phyloP scores from a whole-genome alignment of 192 early-diverging fungal species.

The Umbelopsis ramanniana region DNA sequence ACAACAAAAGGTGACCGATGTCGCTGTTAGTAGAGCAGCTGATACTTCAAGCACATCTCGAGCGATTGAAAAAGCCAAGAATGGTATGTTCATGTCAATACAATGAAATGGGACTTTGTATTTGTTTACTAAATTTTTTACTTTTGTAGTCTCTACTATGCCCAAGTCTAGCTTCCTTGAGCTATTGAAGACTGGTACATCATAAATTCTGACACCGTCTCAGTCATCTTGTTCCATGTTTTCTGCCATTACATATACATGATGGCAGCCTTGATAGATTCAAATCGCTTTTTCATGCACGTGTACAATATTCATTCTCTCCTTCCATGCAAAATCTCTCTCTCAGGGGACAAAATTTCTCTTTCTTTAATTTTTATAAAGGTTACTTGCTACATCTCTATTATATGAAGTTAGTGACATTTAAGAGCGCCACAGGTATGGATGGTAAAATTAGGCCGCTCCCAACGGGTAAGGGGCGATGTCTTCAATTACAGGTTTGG shows the following conservation, averaged over 20 bases:
- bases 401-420: too few species aligned
- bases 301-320: not conserved
- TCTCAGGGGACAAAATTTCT: not conserved
- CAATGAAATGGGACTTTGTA: not conserved
- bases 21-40: slow-evolving; percentile 58
- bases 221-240: not conserved
- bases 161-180: slow-evolving; percentile 77
- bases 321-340: not conserved
- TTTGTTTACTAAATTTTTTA: not conserved
- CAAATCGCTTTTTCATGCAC: not conserved
- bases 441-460: not conserved
- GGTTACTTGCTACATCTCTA: too few species aligned
- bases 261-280: too few species aligned
- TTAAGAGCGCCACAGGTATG: too few species aligned
- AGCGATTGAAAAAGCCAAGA: slow-evolving; percentile 51
- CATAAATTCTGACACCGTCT: slow-evolving; percentile 12
- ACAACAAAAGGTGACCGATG: slow-evolving; percentile 82
- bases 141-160: slow-evolving; percentile 54
- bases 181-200: slow-evolving; percentile 64
- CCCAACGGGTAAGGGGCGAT: not conserved
- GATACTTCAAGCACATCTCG: slow-evolving; percentile 46
- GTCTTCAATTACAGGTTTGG: not conserved
- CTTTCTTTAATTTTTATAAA: too few species aligned
- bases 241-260: too few species aligned
- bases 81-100: slow-evolving; percentile 27